Base-by-base conservation (phyloP, 2,329 filamentous ascomycete species). In the Aspergillus oerlinghausenensis region DNA sequence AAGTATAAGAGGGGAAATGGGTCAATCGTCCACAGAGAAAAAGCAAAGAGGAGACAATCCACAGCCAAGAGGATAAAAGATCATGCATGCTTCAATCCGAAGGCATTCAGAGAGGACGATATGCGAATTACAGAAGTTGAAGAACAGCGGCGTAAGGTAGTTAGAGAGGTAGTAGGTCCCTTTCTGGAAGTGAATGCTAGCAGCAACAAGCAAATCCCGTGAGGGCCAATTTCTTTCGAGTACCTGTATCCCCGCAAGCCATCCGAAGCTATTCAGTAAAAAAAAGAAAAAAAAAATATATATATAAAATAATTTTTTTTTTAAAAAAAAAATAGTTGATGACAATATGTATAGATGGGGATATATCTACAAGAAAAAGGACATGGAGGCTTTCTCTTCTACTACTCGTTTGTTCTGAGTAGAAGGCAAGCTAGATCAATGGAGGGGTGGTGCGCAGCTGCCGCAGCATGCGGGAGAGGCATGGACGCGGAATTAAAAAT, bases 21-120 rank as follows among this genome's bases (percentile, higher is more conserved):
- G 48, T 48, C 49, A 52, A 49, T 50, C 56, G 49, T 38, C 35
- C 28, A 48, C 21, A 43, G 47, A 52, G 21, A 60, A 58, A 61
- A 59, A 60, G 51, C 47, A 62, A 60, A 55, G 50, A 56, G 51
- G 51, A 40, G 40, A 59, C 38, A 55, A 50, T 71, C 72, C 73
- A 74, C 65, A 72, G 73, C 73, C 73, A 73, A 73, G 70, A 72
- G 72, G 74, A 75, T 73, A 66, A 75, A 73, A 70, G 71, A 71
- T 69, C 73, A 79, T 80, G 78, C 79, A 81, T 81, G 72, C 74
- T 77, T 77, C 74, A 63, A 66, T 59, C 54, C 55, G 61, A 70
- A 63, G 66, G 63, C 72, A 66, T 55, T 43, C 53, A 59, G 54
- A 32, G 35, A 59, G 45, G 50, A 52, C 50, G 48, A 57, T 63